These are phyloP conservation scores for Psophocarpus tetragonolobus DNA, from an alignment of 306 rosid genomes.

Conservation along the genomic window DNA sequence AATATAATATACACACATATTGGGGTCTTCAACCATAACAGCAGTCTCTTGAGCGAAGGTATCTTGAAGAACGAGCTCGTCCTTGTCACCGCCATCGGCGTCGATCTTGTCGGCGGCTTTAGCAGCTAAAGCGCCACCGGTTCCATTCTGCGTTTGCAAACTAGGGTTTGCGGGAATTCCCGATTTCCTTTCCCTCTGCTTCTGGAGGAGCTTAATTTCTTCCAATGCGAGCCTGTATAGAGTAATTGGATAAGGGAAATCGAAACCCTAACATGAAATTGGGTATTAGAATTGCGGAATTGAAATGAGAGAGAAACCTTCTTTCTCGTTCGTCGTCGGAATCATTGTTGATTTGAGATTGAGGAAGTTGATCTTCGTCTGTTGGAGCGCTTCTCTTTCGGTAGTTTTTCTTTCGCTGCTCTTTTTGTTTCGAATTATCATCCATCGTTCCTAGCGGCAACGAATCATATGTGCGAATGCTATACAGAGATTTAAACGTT, in stretches of 20 bases:
- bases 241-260: not conserved
- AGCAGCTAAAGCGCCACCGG: conserved; percentile 29
- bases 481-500: not conserved
- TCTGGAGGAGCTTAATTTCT: conserved; percentile 89
- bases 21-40: conserved; percentile 90
- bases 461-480: not conserved
- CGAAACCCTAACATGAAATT: conserved; percentile 21
- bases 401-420: conserved; percentile 59
- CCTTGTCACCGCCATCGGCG: conserved; percentile 64
- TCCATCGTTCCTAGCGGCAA: conserved; percentile 35
- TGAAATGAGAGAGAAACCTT: conserved; percentile 44
- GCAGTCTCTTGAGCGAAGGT: conserved; percentile 97
- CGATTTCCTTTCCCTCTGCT: conserved; percentile 85
- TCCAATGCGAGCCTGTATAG: conserved; percentile 76
- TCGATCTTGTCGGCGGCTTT: conserved; percentile 46
- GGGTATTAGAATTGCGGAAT: not conserved
- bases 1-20: conserved; percentile 51
- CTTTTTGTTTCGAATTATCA: conserved; percentile 32
- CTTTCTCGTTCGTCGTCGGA: conserved; percentile 70
- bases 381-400: conserved; percentile 56
- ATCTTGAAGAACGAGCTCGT: conserved; percentile 85
- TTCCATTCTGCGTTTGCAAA: conserved; percentile 31
- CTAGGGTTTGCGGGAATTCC: conserved; percentile 72
- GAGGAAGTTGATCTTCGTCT: conserved; percentile 27
- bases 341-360: conserved; percentile 34